These are phyloP conservation scores for Zygnema circumcarinatum DNA, from an alignment of 139 green algal species.

Conservation along the genomic window DNA sequence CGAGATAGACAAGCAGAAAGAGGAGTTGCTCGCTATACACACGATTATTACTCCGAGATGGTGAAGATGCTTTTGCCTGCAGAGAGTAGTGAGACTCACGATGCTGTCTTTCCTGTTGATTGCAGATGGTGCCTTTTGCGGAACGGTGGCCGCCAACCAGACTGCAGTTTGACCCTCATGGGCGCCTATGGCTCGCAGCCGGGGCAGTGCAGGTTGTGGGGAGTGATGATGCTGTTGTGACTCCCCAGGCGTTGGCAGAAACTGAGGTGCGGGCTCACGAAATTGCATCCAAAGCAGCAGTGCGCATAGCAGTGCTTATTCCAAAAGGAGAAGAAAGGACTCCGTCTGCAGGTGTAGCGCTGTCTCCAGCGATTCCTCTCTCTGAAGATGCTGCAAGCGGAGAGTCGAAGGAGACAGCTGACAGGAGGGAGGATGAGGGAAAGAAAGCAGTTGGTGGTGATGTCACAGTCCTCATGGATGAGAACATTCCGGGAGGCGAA, in stretches of 20 bases:
- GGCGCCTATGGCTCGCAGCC: conserved; percentile 65
- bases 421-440: background rate
- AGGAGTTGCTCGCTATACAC: too few species aligned
- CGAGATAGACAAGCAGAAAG: too few species aligned
- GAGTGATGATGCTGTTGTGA: conserved; percentile 36
- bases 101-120: too few species aligned
- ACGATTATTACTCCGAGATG: too few species aligned
- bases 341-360: background rate
- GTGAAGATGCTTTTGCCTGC: too few species aligned
- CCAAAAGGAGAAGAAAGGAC: background rate
- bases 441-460: background rate
- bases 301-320: background rate
- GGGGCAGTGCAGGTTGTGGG: conserved; percentile 44
- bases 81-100: too few species aligned
- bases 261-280: background rate
- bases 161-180: conserved; percentile 64
- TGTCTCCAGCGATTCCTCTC: background rate
- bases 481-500: conserved; percentile 22
- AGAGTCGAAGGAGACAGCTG: background rate
- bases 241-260: conserved; percentile 1
- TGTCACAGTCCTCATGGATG: background rate
- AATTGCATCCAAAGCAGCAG: conserved; percentile 11
- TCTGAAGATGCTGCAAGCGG: background rate
- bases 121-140: conserved; percentile 62
- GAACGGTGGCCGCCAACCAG: conserved; percentile 65